Evolutionary conservation across 1,284 basidiomycete species (phyloP), one percentile per base, ranked within the genome.

Genomic region (Schizopora paradoxa): DNA sequence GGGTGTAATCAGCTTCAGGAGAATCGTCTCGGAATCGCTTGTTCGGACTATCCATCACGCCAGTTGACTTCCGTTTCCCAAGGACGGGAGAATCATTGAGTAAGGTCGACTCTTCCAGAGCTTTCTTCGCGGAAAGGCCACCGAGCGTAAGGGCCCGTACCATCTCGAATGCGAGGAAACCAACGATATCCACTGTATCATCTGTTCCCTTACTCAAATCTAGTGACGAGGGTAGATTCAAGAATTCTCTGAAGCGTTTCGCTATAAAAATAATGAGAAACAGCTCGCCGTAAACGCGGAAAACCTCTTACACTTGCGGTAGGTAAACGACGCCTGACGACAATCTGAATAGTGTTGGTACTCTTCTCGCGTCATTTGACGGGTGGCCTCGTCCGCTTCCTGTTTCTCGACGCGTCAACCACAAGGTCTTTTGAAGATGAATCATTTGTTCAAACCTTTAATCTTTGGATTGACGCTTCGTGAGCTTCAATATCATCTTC

Each of bases 301-400:
- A 25, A 40, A 33, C 1, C 21, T 60, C 68, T 35, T 28, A 89
- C 91, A 83, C 79, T 96, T 96, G 40, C 92, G 82, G 63, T 95
- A 97, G 0, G 94, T 96, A 65, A 98, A 99, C 7, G 91, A 92
- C 0, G 95, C 95, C 65, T 97, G 93, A 43, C 95, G 79, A 68
- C 94, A 97, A 60, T 97, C 93, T 2, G 93, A 93, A 62, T 98
- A 99, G 61, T 96, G 92, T 51, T 94, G 89, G 61, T 98, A 98
- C 59, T 98, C 92, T 60, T 97, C 93, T 53, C 90, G 76, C 0
- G 92, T 96, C 95, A 98, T 98, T 64, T 91, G 79, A 41, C 91
- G 77, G 0, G 95, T 98, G 4, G 91, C 88, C 56, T 96, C 91
- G 62, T 98, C 94, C 3, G 92, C 92, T 74, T 94, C 91, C 80